Percentiles rank a stretch among this genome's conserved stretches.
These are phyloP conservation scores for Zoysia matrella DNA, from an alignment of 202 grass and related monocot species.

Conservation along the genomic window DNA sequence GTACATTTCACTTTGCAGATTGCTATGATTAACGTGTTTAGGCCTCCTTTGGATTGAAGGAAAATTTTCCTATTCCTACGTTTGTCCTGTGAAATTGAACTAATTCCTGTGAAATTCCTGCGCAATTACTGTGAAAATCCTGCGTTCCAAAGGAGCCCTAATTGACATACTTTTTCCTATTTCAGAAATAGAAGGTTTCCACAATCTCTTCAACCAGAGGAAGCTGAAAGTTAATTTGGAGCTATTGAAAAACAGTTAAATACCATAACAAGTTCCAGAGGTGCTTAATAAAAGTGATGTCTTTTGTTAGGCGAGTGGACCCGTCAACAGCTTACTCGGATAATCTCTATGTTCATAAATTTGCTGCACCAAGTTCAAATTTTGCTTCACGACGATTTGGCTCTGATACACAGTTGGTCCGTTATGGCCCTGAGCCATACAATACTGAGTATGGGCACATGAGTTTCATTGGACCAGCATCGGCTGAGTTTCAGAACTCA, in stretches of 20 bases:
- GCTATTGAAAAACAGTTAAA: too few relatives aligned
- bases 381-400: conserved; percentile 49
- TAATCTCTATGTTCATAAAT: too few relatives aligned
- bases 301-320: too few relatives aligned
- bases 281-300: too few relatives aligned
- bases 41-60: too few relatives aligned
- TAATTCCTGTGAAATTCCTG: too few relatives aligned
- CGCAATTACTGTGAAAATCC: not conserved
- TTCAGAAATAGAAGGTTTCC: conserved; percentile 28
- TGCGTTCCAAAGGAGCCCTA: too few relatives aligned
- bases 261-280: too few relatives aligned
- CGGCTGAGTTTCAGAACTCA: conserved; percentile 51
- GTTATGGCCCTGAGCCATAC: conserved; percentile 65
- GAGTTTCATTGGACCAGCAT: conserved; percentile 52
- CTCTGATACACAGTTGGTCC: conserved; percentile 55
- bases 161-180: conserved; percentile 27
- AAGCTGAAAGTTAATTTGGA: too few relatives aligned
- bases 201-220: conserved; percentile 23
- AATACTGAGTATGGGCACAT: conserved; percentile 56
- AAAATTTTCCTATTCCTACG: too few relatives aligned
- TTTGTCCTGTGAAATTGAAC: too few relatives aligned
- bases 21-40: conserved; percentile 7
- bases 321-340: too few relatives aligned
- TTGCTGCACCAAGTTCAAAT: conserved; percentile 50
- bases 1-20: conserved; percentile 5